These are phyloP conservation scores for Calonectria pauciramosa DNA, from an alignment of 2,329 filamentous ascomycete species.

Conservation along the genomic window DNA sequence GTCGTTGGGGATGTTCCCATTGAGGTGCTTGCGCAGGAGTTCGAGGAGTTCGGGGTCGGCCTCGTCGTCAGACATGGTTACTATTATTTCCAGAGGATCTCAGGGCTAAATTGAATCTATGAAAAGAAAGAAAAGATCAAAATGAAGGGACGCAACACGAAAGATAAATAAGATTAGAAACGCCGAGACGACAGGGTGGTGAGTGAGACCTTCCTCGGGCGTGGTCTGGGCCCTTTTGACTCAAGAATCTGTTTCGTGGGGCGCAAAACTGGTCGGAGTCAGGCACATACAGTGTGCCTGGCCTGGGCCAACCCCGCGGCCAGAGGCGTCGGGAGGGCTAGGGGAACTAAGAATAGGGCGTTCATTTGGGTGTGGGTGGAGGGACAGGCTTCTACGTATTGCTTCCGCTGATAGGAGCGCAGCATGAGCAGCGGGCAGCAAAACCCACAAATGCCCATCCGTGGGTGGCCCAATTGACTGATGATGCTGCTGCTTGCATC, in stretches of 20 bases:
- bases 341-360: slow-evolving; percentile 11
- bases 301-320: slow-evolving; percentile 11
- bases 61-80: slow-evolving; percentile 88
- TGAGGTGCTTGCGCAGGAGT: slow-evolving; percentile 84
- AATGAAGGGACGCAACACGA: background rate
- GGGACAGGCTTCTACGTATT: background rate
- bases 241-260: slow-evolving; percentile 21
- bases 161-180: background rate
- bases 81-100: background rate
- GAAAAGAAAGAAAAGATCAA: background rate
- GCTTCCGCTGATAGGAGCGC: background rate
- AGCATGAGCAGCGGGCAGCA: background rate
- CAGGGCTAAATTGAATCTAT: background rate
- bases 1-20: slow-evolving; percentile 67
- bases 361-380: slow-evolving; percentile 1
- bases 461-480: slow-evolving; percentile 17
- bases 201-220: background rate
- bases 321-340: slow-evolving; percentile 1
- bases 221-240: slow-evolving; percentile 13
- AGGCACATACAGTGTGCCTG: slow-evolving; percentile 5
- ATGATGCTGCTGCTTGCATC: slow-evolving; percentile 13
- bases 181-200: background rate
- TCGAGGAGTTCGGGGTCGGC: slow-evolving; percentile 89
- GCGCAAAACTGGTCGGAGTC: slow-evolving; percentile 6
- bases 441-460: background rate